Conservation (phyloP, 148 eudicot genomes). For the Nyssa sinensis region DNA sequence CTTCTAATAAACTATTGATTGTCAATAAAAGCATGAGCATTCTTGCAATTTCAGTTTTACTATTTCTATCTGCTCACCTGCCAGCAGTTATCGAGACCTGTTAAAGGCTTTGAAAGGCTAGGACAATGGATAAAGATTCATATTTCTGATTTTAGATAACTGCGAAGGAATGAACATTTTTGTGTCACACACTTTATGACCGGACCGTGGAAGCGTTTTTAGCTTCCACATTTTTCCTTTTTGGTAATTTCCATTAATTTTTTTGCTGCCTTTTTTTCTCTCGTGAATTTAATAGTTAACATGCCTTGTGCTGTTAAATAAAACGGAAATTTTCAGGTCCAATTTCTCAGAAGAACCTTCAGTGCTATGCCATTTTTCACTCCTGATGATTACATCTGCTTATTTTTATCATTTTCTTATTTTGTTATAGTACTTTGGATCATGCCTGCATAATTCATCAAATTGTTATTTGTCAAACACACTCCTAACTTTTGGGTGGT, state of each 20-base stretch:
- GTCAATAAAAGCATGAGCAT: background rate
- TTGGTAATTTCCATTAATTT: background rate
- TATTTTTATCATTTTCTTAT: too few species aligned
- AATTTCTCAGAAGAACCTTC: background rate
- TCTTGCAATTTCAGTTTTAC: too few species aligned
- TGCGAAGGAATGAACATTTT: too few species aligned
- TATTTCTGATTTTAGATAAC: background rate
- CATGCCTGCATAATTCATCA: background rate
- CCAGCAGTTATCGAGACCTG: too few species aligned
- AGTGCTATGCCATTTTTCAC: background rate
- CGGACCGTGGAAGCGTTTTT: background rate
- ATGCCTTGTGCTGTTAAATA: background rate
- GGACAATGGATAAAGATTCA: background rate
- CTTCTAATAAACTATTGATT: background rate
- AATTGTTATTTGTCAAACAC: background rate
- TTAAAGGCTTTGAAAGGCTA: background rate
- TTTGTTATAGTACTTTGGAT: too few species aligned
- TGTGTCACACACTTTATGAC: background rate
- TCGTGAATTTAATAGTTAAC: background rate
- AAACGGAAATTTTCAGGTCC: background rate
- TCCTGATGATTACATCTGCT: background rate
- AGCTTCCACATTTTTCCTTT: background rate
- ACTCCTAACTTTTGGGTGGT: background rate
- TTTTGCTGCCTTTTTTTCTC: background rate
- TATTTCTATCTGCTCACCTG: background rate